Evolutionary conservation across 163 green algal species (phyloP).

Genomic region (Coccomyxa subellipsoidea): DNA sequence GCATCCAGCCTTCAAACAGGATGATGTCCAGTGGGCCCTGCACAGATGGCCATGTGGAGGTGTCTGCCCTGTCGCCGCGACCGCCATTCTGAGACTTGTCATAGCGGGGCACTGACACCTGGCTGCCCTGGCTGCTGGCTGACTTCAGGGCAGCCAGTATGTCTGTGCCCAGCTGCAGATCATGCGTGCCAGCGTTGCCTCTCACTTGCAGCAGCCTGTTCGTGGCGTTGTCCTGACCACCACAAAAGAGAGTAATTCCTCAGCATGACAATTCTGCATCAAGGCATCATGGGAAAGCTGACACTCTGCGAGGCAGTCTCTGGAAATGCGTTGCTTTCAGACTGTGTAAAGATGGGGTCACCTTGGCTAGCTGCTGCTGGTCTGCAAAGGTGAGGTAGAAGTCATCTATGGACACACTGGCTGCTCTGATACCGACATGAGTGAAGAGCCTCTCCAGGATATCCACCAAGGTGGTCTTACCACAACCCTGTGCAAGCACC

Average conservation of each 20-base stretch:
- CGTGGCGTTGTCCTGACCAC: conserved; percentile 41
- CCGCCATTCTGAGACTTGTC: conserved; percentile 83
- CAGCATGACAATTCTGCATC: too few species aligned
- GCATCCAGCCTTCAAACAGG: conserved; percentile 99
- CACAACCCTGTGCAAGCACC: conserved; percentile 86
- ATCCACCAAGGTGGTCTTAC: conserved; percentile 95
- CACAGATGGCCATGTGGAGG: conserved; percentile 56
- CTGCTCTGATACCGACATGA: conserved; percentile 48
- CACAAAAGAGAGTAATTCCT: not conserved
- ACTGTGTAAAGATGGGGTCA: not conserved
- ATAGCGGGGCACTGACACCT: conserved; percentile 67
- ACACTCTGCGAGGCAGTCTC: too few species aligned
- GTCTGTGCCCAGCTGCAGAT: conserved; percentile 75
- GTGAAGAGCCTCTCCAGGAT: conserved; percentile 82
- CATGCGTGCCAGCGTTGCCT: conserved; percentile 93
- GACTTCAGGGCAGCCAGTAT: conserved; percentile 63
- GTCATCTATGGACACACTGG: conserved; percentile 95
- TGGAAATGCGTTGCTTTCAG: too few species aligned
- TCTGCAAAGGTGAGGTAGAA: conserved; percentile 90
- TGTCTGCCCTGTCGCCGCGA: conserved; percentile 54
- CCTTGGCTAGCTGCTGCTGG: conserved; percentile 62
- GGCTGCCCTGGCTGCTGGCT: conserved; percentile 4
- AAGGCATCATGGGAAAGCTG: not conserved
- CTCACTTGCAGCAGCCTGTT: conserved; percentile 86
- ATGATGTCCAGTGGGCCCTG: conserved; percentile 75